Conservation (phyloP, 495 filamentous ascomycete species). For the Venustampulla echinocandica region DNA sequence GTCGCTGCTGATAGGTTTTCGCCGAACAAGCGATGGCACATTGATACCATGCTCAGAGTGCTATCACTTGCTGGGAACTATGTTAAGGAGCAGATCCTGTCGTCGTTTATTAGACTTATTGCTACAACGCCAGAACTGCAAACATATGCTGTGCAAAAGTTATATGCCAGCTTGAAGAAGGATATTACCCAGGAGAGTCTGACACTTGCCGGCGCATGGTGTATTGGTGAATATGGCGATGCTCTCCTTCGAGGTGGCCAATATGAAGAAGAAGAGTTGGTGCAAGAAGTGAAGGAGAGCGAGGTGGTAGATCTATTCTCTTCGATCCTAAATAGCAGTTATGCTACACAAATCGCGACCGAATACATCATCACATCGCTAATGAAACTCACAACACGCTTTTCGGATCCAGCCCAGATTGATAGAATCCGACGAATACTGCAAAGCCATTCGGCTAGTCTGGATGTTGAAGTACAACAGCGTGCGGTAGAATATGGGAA, state of each 20-base stretch:
- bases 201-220: conserved; percentile 91
- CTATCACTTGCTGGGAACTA: conserved; percentile 90
- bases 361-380: conserved; percentile 94
- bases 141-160: conserved; percentile 91
- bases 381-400: conserved; percentile 89
- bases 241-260: conserved; percentile 76
- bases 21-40: conserved; percentile 94
- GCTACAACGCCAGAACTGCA: conserved; percentile 91
- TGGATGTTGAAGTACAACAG: conserved; percentile 94
- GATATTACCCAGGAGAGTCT: conserved; percentile 96
- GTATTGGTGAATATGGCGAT: conserved; percentile 95
- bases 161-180: conserved; percentile 82
- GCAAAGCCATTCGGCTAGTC: conserved; percentile 61
- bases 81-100: conserved; percentile 95
- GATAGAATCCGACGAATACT: conserved; percentile 76
- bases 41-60: conserved; percentile 95
- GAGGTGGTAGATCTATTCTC: conserved; percentile 87
- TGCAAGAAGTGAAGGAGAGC: conserved; percentile 79
- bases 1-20: conserved; percentile 94
- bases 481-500: conserved; percentile 91
- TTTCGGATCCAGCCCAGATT: conserved; percentile 72
- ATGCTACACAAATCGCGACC: conserved; percentile 76
- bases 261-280: conserved; percentile 92
- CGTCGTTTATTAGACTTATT: conserved; percentile 91
- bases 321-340: conserved; percentile 87